Base-by-base conservation (phyloP, 306 rosid genomes). In the Rosa lucieae region DNA sequence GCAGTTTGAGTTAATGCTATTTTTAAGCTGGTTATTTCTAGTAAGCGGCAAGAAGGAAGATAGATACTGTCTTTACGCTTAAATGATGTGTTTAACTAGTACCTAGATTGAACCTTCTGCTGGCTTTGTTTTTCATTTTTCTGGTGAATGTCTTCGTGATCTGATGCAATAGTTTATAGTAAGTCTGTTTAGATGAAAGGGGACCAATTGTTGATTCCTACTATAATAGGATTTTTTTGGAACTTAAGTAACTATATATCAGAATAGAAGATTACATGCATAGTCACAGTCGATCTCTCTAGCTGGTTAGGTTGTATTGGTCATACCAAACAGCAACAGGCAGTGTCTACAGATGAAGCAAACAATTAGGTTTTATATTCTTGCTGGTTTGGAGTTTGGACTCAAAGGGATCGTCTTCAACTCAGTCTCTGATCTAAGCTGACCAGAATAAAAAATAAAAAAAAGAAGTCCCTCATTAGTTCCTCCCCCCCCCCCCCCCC, bases 131-230 rank as follows among this genome's bases (percentile, higher is more conserved):
- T 53, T 53, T 53, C 18, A 10, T 1, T 56, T 56, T 26, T 61
- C 15, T 29, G 68, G 68, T 37, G 70, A 66, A 66, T 66, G 47
- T 66, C 23, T 35, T 37, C 70, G 70, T 66, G 70, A 66, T 66
- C 70, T 51, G 56, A 51, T 51, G 17, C 66, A 23, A 10, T 59
- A 59, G 66, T 21, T 21, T 59, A 59, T 21, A 59, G 37, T 23
- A 21, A 58, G 32, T 10, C 23, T 59, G 5, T 23, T 59, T 21
- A 71, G 17, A 32, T 2, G 10, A 12, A 49, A 17, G 59, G 14
- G 10, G 7, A 18, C 40, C 59, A 20, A 3, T 37, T 37, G 47
- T 20, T 53, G 76, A 29, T 72, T 7, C 48, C 32, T 2, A 35
- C 21, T 0, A 52, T 6, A 8, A 55, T 20, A 20, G 32, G 67